Percentiles rank a stretch among this genome's conserved stretches.
Evolutionary conservation across 1,139 yeast genomes (phyloP).

Genomic region (Saccharomyces hybrid): DNA sequence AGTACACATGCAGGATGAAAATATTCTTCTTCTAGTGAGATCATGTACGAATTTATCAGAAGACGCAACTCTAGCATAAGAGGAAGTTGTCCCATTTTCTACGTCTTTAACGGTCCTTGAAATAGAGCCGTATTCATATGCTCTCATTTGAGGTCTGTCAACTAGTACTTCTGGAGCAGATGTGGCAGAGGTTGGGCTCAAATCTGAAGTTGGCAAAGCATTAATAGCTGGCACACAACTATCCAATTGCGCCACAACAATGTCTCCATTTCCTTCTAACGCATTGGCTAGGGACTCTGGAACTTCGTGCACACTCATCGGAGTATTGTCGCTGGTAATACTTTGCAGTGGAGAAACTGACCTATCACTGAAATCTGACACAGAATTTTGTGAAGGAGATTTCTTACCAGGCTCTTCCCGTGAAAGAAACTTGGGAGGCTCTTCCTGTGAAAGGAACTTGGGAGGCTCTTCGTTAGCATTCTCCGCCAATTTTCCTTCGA

Average conservation of each 20-base stretch:
- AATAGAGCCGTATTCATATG: not conserved
- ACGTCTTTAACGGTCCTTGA: not conserved
- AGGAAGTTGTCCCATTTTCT: not conserved
- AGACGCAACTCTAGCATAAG: not conserved
- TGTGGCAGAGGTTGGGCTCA: not conserved
- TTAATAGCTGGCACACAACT: not conserved
- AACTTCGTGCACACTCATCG: not conserved
- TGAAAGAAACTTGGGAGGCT: not conserved
- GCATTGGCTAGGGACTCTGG: not conserved
- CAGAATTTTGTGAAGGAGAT: not conserved
- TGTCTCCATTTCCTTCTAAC: not conserved
- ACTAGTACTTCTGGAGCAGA: not conserved
- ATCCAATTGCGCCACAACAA: not conserved
- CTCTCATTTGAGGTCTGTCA: not conserved
- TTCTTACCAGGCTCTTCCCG: no score
- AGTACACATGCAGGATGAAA: constrained; percentile 1
- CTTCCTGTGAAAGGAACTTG: not conserved
- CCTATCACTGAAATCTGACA: not conserved
- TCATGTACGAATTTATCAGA: not conserved
- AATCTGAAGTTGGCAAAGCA: not conserved
- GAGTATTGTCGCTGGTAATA: not conserved
- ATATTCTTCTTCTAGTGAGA: not conserved
- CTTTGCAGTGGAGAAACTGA: not conserved
- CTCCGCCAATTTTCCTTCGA: not conserved
- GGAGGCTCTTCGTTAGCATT: not conserved